Percentiles rank a stretch among this genome's conserved stretches.
Conservation (phyloP, 2,329 filamentous ascomycete genomes). For the Cladosporium sp. region DNA sequence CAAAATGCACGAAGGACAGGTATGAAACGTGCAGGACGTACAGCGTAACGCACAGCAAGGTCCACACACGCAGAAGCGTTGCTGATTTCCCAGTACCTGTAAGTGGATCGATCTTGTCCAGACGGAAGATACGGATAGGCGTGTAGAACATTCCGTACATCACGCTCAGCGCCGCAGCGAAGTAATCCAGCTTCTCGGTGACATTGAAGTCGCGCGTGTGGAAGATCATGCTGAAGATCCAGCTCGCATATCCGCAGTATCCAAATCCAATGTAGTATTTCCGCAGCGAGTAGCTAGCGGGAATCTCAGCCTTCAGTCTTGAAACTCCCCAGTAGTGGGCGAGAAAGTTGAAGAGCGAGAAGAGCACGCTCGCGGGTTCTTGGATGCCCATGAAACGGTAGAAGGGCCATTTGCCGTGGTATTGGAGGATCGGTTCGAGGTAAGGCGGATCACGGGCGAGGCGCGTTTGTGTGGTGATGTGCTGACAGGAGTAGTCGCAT, state of each 20-base stretch:
- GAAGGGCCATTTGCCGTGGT: conserved; percentile 99
- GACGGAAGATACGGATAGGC: conserved; percentile 72
- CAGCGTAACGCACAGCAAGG: conserved; percentile 61
- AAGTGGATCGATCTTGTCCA: conserved; percentile 55
- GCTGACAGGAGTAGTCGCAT: conserved; percentile 98
- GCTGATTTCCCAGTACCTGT: conserved; percentile 17
- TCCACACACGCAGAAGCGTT: conserved; percentile 68
- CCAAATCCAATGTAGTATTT: conserved; percentile 77
- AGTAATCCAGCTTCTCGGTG: conserved; percentile 96
- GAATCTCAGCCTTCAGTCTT: conserved; percentile 65
- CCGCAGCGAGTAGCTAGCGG: conserved; percentile 67
- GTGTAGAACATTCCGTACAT: conserved; percentile 89
- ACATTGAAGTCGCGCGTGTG: conserved; percentile 79
- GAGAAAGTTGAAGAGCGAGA: conserved; percentile 84
- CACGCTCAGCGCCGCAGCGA: conserved; percentile 83
- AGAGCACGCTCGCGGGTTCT: conserved; percentile 89
- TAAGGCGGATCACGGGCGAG: conserved; percentile 60
- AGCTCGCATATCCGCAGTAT: conserved; percentile 74
- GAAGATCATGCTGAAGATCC: conserved; percentile 86
- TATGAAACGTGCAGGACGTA: conserved; percentile 78
- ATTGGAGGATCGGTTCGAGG: conserved; percentile 71
- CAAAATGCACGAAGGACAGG: conserved; percentile 79
- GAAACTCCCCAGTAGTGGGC: conserved; percentile 76
- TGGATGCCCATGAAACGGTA: conserved; percentile 85
- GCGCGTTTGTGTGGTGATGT: conserved; percentile 74